Evolutionary conservation across 108 stramenopile genomes (phyloP).

Genomic region (Stephanodiscus minutulus): DNA sequence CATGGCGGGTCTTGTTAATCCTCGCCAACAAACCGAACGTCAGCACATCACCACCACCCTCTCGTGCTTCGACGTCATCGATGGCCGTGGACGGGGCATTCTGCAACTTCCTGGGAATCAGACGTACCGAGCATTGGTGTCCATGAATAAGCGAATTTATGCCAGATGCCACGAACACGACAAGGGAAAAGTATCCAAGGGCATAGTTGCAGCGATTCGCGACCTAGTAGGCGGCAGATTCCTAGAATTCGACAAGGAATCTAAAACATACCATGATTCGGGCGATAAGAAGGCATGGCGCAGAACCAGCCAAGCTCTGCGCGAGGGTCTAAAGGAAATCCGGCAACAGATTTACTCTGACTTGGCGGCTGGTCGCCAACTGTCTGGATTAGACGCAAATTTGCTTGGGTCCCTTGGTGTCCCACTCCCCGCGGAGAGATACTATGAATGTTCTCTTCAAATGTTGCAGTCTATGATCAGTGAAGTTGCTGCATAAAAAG

Average conservation of each 20-base stretch:
- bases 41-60: background rate
- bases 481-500: background rate
- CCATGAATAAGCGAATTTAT: slow-evolving; percentile 6
- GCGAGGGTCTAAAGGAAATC: slow-evolving; percentile 64
- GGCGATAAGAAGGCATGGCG: slow-evolving; percentile 73
- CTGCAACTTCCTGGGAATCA: slow-evolving; percentile 28
- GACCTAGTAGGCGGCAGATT: slow-evolving; percentile 48
- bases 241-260: slow-evolving; percentile 55
- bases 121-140: slow-evolving; percentile 13
- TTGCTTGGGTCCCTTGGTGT: too few species aligned
- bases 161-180: background rate
- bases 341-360: slow-evolving; percentile 27
- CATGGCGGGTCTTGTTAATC: too few species aligned
- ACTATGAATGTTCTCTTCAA: background rate
- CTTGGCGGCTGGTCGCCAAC: background rate
- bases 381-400: background rate
- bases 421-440: slow-evolving; percentile 2
- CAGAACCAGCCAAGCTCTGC: slow-evolving; percentile 46
- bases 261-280: slow-evolving; percentile 62
- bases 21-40: too few species aligned
- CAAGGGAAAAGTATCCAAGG: slow-evolving; percentile 1
- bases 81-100: slow-evolving; percentile 31
- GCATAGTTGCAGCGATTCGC: slow-evolving; percentile 19
- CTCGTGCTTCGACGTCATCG: slow-evolving; percentile 9
- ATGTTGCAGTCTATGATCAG: background rate